These are phyloP conservation scores for Skeletonema marinoi DNA, from an alignment of 108 stramenopile species.

Conservation along the genomic window DNA sequence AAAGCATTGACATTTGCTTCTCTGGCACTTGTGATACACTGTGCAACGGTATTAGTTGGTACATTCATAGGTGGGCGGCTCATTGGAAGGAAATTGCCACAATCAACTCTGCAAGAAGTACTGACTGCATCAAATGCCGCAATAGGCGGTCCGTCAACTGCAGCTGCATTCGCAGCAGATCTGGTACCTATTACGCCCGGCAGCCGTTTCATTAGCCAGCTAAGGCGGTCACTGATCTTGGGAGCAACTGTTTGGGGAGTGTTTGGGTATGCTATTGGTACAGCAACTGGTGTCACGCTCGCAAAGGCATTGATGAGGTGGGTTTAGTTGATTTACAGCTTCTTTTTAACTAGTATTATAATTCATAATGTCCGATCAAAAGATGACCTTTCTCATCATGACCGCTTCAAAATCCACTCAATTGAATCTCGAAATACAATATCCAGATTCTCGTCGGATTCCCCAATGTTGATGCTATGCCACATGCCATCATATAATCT, in stretches of 20 bases:
- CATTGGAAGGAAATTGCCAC: neutral
- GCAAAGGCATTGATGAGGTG: neutral
- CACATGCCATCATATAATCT: slow-evolving; percentile 59
- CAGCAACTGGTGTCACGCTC: slow-evolving; percentile 8
- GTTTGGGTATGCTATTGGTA: slow-evolving; percentile 75
- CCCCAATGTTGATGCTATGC: slow-evolving; percentile 51
- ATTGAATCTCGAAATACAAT: slow-evolving; percentile 50
- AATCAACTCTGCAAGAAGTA: slow-evolving; percentile 59
- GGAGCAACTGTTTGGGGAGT: slow-evolving; percentile 78
- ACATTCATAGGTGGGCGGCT: slow-evolving; percentile 17
- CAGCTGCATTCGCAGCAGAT: slow-evolving; percentile 70
- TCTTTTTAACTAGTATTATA: neutral
- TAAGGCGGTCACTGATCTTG: slow-evolving; percentile 51
- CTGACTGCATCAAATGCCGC: slow-evolving; percentile 84
- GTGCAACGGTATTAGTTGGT: slow-evolving; percentile 38
- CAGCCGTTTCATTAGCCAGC: neutral
- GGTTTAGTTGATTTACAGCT: neutral
- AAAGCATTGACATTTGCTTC: slow-evolving; percentile 50
- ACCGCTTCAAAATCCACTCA: slow-evolving; percentile 53
- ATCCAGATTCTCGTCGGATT: slow-evolving; percentile 50
- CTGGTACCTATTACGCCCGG: neutral
- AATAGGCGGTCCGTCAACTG: slow-evolving; percentile 81
- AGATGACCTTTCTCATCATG: neutral
- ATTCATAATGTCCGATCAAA: neutral
- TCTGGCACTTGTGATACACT: slow-evolving; percentile 60